Percentiles rank a stretch among this genome's conserved stretches.
Evolutionary conservation across 73 alveolate species (phyloP).

Genomic region (Urostyla sp.): DNA sequence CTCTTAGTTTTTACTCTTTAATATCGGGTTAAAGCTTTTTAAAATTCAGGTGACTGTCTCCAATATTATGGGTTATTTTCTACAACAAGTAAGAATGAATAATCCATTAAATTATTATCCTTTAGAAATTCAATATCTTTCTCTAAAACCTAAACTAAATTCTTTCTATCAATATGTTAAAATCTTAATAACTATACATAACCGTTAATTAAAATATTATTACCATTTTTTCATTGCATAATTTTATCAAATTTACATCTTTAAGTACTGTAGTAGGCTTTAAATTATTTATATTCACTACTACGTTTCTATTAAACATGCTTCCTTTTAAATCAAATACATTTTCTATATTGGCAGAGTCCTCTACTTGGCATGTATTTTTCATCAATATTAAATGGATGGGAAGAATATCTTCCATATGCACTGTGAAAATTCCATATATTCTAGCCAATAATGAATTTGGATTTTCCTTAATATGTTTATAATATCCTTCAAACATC

Average conservation of each 20-base stretch:
- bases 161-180: constrained; percentile 36
- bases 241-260: constrained; percentile 5
- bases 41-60: no score
- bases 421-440: constrained; percentile 93
- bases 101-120: constrained; percentile 57
- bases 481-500: constrained; percentile 75
- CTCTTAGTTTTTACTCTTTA: no score
- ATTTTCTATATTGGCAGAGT: constrained; percentile 68
- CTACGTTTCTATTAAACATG: constrained; percentile 77
- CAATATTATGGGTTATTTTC: no score
- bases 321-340: constrained; percentile 96
- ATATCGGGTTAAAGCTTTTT: no score
- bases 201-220: constrained; percentile 21
- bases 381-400: constrained; percentile 93
- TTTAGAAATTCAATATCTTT: constrained; percentile 52
- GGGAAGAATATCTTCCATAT: constrained; percentile 83
- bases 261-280: background rate
- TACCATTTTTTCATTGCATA: constrained; percentile 37
- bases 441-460: constrained; percentile 88
- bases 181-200: constrained; percentile 47
- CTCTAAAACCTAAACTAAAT: constrained; percentile 31
- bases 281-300: constrained; percentile 47
- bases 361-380: constrained; percentile 81
- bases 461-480: constrained; percentile 68
- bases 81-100: constrained; percentile 61